These are phyloP conservation scores for Botrytis tulipae DNA, from an alignment of 2,329 filamentous ascomycete genomes.

Conservation along the genomic window DNA sequence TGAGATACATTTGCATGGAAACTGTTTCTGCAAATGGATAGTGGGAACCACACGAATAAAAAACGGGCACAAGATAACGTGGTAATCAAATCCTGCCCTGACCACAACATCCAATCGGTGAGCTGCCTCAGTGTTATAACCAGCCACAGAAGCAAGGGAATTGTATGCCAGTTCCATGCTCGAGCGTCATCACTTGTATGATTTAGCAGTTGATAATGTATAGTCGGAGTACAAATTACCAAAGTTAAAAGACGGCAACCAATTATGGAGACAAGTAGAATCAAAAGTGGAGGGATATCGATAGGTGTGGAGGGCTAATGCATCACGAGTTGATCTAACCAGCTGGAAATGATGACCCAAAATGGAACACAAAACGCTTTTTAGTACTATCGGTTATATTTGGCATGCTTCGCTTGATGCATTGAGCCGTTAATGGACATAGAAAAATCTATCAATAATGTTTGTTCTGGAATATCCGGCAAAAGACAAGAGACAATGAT, in stretches of 20 bases:
- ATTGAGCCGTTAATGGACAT: constrained; percentile 35
- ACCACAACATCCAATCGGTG: constrained; percentile 29
- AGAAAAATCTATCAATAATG: constrained; percentile 12
- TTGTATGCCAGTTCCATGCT: constrained; percentile 21
- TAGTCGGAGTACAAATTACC: constrained; percentile 29
- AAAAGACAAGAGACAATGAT: constrained; percentile 5
- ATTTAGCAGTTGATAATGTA: constrained; percentile 28
- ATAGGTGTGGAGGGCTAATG: constrained; percentile 39
- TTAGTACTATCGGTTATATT: constrained; percentile 21
- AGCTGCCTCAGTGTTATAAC: constrained; percentile 22
- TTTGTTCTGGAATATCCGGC: background rate
- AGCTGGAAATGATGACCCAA: constrained; percentile 38
- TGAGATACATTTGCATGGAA: constrained; percentile 40
- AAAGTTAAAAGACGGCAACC: constrained; percentile 26
- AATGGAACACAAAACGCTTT: constrained; percentile 35
- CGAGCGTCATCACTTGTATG: constrained; percentile 25
- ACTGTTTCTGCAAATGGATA: constrained; percentile 45
- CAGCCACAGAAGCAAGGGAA: constrained; percentile 27
- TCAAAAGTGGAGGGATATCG: constrained; percentile 37
- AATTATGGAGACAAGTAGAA: constrained; percentile 35
- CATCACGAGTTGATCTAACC: constrained; percentile 29
- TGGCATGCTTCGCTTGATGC: constrained; percentile 28
- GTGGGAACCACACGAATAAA: constrained; percentile 25
- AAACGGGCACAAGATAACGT: constrained; percentile 22
- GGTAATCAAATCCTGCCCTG: constrained; percentile 25